Conservation (phyloP, 108 stramenopile species). For the Pinguiococcus pyrenoidosus region DNA sequence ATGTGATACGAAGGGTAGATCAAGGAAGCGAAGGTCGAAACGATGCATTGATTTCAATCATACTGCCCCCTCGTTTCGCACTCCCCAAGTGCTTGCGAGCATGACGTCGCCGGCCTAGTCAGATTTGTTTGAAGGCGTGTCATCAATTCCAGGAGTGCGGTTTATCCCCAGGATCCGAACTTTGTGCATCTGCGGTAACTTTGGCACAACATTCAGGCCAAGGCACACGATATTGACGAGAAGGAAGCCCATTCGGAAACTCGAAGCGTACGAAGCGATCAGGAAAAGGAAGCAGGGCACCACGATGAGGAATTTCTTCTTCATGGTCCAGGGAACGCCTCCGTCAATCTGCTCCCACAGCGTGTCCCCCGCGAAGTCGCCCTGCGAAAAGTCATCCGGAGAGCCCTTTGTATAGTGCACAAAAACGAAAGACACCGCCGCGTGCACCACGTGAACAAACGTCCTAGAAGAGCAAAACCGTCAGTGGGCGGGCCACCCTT, state of each 20-base stretch:
- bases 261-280: neutral
- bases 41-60: too few species aligned
- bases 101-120: too few species aligned
- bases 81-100: too few species aligned
- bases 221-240: slow-evolving; percentile 68
- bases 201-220: slow-evolving; percentile 58
- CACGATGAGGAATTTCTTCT: slow-evolving; percentile 38
- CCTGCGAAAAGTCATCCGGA: slow-evolving; percentile 37
- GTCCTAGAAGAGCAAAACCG: too few species aligned
- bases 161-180: slow-evolving; percentile 91
- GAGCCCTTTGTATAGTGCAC: slow-evolving; percentile 46
- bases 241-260: slow-evolving; percentile 8
- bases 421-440: slow-evolving; percentile 31
- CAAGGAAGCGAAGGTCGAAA: too few species aligned
- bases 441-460: too few species aligned
- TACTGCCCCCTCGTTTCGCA: too few species aligned
- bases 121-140: too few species aligned
- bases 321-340: slow-evolving; percentile 33
- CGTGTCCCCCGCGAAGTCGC: slow-evolving; percentile 36
- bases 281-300: slow-evolving; percentile 12
- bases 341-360: slow-evolving; percentile 44
- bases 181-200: slow-evolving; percentile 80
- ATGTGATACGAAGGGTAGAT: too few species aligned
- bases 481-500: too few species aligned
- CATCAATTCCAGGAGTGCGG: slow-evolving; percentile 83